phyloP scores from a whole-genome alignment of 2,329 filamentous ascomycete genomes.

The Magnaporthiopsis poae region DNA sequence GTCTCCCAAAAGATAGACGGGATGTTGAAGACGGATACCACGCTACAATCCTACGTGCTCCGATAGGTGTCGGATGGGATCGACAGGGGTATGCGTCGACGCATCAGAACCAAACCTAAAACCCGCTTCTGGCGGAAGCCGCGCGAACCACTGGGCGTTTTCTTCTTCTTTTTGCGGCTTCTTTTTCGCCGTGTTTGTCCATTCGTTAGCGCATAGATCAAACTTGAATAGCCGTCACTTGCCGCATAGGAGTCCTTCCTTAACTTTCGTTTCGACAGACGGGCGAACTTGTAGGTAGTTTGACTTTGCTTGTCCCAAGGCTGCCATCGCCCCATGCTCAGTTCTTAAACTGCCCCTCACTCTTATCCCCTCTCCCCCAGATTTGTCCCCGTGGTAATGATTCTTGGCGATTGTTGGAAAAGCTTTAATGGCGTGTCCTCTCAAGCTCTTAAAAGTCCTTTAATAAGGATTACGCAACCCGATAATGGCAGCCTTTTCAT shows the following conservation, averaged over 20 bases:
- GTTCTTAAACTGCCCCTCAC: background rate
- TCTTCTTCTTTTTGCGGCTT: too few species aligned
- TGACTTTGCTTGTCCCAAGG: background rate
- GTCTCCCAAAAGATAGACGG: background rate
- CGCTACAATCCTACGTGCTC: background rate
- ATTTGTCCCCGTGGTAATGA: background rate
- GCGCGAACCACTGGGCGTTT: background rate
- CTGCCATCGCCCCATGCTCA: background rate
- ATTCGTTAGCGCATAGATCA: background rate
- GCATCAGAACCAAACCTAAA: conserved; percentile 1
- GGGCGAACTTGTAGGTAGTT: background rate
- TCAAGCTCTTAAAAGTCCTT: background rate
- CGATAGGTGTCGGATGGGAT: background rate
- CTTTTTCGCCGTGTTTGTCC: background rate
- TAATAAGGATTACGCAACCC: background rate
- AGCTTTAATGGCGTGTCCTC: background rate
- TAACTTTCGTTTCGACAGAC: background rate
- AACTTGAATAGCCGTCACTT: background rate
- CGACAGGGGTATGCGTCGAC: conserved; percentile 3
- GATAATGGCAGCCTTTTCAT: background rate
- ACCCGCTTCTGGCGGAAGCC: background rate
- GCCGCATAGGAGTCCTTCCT: background rate
- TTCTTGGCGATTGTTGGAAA: background rate
- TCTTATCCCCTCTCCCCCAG: background rate
- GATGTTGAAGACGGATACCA: background rate